Evolutionary conservation across 768 basidiomycete genomes (phyloP).

Genomic region (Suillus americanus): DNA sequence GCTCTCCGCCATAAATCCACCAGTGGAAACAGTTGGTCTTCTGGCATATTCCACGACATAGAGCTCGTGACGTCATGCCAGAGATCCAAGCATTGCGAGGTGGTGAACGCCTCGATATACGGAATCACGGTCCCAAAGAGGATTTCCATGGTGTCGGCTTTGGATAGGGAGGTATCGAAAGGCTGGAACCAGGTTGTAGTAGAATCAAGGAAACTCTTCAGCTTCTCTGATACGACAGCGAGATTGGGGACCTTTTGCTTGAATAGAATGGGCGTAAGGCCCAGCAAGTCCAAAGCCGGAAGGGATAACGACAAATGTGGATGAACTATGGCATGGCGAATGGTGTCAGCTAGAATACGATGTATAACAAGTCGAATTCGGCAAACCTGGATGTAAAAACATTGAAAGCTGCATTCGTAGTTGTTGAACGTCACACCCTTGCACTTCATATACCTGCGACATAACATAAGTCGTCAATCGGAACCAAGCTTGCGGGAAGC

Average conservation of each 20-base stretch:
- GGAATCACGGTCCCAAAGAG: slow-evolving; percentile 53
- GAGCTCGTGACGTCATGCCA: slow-evolving; percentile 50
- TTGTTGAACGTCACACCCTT: slow-evolving; percentile 68
- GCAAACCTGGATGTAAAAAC: slow-evolving; percentile 73
- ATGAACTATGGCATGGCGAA: slow-evolving; percentile 53
- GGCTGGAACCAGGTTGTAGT: slow-evolving; percentile 35
- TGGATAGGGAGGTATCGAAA: slow-evolving; percentile 12
- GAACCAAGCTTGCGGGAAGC: background rate
- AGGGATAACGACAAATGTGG: slow-evolving; percentile 63
- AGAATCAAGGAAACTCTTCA: slow-evolving; percentile 60
- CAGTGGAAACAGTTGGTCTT: slow-evolving; percentile 70
- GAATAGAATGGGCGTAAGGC: slow-evolving; percentile 75
- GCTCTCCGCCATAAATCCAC: slow-evolving; percentile 83
- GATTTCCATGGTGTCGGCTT: slow-evolving; percentile 44
- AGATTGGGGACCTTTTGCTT: slow-evolving; percentile 67
- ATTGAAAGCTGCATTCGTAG: slow-evolving; percentile 72
- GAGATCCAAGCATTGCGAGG: slow-evolving; percentile 18
- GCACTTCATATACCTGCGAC: slow-evolving; percentile 63
- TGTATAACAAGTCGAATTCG: slow-evolving; percentile 56
- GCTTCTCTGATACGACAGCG: slow-evolving; percentile 60
- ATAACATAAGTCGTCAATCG: background rate
- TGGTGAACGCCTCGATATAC: slow-evolving; percentile 59
- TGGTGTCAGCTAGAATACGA: background rate
- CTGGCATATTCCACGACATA: slow-evolving; percentile 46
- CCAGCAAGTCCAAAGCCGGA: slow-evolving; percentile 58